These are phyloP conservation scores for Candida rishiriensis DNA, from an alignment of 805 yeast genomes.

Conservation along the genomic window DNA sequence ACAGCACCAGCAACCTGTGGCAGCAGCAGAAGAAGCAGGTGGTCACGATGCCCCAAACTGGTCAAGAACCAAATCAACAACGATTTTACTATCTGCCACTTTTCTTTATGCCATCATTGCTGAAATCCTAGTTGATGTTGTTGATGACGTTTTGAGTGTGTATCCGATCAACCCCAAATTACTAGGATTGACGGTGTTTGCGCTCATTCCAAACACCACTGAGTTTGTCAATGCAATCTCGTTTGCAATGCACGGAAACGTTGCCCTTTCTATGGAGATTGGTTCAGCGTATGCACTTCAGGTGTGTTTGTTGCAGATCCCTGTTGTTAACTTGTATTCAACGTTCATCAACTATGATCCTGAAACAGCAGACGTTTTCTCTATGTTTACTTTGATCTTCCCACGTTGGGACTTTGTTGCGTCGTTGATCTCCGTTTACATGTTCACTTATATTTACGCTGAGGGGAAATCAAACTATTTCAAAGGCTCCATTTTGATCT, in stretches of 20 bases:
- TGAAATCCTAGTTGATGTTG: conserved; percentile 88
- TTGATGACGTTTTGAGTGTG: conserved; percentile 74
- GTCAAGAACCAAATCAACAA: conserved; percentile 81
- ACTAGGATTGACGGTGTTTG: conserved; percentile 90
- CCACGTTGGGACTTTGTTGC: conserved; percentile 96
- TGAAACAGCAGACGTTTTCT: conserved; percentile 29
- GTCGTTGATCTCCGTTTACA: conserved; percentile 74
- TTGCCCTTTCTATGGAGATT: conserved; percentile 94
- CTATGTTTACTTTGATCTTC: conserved; percentile 76
- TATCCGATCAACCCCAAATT: conserved; percentile 88
- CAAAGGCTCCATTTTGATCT: conserved; percentile 84
- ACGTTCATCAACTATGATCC: conserved; percentile 39
- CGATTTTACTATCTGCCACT: conserved; percentile 80
- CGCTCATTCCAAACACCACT: conserved; percentile 94
- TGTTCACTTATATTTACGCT: conserved; percentile 90
- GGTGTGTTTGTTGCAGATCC: conserved; percentile 90
- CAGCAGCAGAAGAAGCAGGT: conserved; percentile 34
- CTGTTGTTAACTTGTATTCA: conserved; percentile 79
- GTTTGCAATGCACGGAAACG: conserved; percentile 93
- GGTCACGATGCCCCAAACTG: conserved; percentile 98
- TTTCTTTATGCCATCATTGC: conserved; percentile 88
- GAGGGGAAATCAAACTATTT: conserved; percentile 96
- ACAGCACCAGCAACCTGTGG: conserved; percentile 1
- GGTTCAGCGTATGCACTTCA: conserved; percentile 97
- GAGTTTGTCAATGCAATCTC: conserved; percentile 96